Percentiles rank a stretch among this genome's conserved stretches.
Conservation (phyloP, 805 yeast species). For the Yarrowia sp. region DNA sequence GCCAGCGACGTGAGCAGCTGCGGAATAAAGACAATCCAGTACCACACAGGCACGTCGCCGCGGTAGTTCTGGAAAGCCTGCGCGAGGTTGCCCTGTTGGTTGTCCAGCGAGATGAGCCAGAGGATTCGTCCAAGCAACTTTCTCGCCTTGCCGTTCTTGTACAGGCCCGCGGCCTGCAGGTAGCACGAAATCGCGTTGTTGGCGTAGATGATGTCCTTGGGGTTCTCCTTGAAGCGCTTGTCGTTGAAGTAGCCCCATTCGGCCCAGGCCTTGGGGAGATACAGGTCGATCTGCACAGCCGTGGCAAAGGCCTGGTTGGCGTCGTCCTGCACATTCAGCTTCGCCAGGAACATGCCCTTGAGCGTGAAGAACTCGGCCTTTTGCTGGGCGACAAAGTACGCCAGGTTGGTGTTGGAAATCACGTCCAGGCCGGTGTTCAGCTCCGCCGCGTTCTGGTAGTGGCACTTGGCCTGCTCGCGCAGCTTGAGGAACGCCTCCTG, state of each 20-base stretch:
- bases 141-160: conserved; percentile 88
- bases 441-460: conserved; percentile 87
- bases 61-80: conserved; percentile 87
- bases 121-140: conserved; percentile 82
- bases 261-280: conserved; percentile 98
- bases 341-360: conserved; percentile 96
- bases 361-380: conserved; percentile 97
- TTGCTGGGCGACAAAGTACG: conserved; percentile 94
- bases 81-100: conserved; percentile 72
- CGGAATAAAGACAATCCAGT: conserved; percentile 96
- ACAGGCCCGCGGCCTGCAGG: conserved; percentile 94
- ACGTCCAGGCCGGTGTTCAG: conserved; percentile 94
- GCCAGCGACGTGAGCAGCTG: conserved; percentile 87
- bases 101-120: conserved; percentile 92
- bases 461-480: conserved; percentile 97
- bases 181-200: conserved; percentile 94
- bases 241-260: conserved; percentile 99
- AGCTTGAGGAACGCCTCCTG: conserved; percentile 96
- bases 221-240: conserved; percentile 77
- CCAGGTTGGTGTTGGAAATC: conserved; percentile 91
- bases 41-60: conserved; percentile 98
- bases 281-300: conserved; percentile 92
- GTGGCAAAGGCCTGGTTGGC: conserved; percentile 98
- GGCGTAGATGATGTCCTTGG: conserved; percentile 77
- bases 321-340: conserved; percentile 84